Conservation (phyloP, 2,329 filamentous ascomycete genomes). For the Ophiostoma tasmaniense region DNA sequence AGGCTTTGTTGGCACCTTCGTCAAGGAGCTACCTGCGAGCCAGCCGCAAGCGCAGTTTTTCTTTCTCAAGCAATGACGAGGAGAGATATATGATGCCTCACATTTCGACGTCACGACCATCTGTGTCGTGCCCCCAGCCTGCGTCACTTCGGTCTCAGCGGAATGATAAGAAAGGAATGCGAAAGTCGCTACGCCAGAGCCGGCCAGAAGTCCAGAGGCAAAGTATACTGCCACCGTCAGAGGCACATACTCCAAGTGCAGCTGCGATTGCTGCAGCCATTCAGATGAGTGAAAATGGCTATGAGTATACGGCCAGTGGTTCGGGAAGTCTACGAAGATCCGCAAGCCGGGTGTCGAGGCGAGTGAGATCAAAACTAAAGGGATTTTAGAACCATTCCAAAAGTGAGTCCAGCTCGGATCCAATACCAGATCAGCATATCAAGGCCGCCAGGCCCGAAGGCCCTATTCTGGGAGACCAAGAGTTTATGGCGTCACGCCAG, state of each 20-base stretch:
- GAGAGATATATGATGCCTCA: slow-evolving; percentile 21
- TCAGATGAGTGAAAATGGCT: background rate
- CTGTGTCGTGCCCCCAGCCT: background rate
- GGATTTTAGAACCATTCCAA: slow-evolving; percentile 18
- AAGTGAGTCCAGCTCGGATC: slow-evolving; percentile 11
- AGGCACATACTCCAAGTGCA: background rate
- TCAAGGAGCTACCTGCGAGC: slow-evolving; percentile 10
- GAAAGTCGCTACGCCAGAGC: slow-evolving; percentile 12
- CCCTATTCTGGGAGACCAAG: slow-evolving; percentile 10
- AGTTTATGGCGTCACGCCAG: slow-evolving; percentile 18
- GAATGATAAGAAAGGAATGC: slow-evolving; percentile 24
- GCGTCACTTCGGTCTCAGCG: slow-evolving; percentile 30
- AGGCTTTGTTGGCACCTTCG: background rate
- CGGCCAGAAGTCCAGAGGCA: background rate
- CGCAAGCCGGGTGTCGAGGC: slow-evolving; percentile 19
- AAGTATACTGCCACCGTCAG: background rate
- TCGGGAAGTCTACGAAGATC: slow-evolving; percentile 18
- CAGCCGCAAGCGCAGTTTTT: slow-evolving; percentile 10
- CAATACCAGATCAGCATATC: slow-evolving; percentile 41
- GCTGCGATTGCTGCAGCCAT: background rate
- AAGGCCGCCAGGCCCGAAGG: slow-evolving; percentile 32
- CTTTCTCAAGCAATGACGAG: slow-evolving; percentile 21
- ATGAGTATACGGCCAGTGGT: background rate
- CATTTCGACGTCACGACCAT: background rate
- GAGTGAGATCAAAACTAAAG: slow-evolving; percentile 15